Conservation (phyloP, 768 basidiomycete species). For the Boletellus emodensis region DNA sequence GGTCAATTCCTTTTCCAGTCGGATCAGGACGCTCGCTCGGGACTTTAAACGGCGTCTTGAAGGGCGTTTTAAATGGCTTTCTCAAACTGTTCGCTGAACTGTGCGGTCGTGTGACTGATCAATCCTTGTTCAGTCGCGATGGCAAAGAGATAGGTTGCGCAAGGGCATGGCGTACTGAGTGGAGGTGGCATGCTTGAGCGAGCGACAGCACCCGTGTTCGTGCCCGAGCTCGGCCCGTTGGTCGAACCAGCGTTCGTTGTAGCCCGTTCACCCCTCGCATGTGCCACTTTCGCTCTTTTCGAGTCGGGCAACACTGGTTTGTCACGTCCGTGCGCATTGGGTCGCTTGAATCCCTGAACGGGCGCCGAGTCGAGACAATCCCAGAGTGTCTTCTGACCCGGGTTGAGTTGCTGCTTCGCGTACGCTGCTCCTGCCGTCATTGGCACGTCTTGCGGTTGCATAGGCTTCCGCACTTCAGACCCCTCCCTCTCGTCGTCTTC, state of each 20-base stretch:
- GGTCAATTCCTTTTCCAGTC: neutral
- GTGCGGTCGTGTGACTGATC: slow-evolving; percentile 46
- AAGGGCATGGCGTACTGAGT: slow-evolving; percentile 16
- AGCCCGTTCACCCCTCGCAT: neutral
- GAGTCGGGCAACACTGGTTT: slow-evolving; percentile 9
- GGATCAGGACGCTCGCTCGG: slow-evolving; percentile 40
- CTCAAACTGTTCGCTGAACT: slow-evolving; percentile 37
- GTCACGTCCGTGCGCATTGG: slow-evolving; percentile 10
- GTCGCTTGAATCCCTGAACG: slow-evolving; percentile 25
- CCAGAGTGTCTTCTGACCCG: slow-evolving; percentile 21
- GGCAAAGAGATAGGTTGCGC: neutral
- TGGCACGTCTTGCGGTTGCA: slow-evolving; percentile 1
- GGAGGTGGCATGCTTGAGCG: slow-evolving; percentile 16
- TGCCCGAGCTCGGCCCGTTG: neutral
- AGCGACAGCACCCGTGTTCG: neutral
- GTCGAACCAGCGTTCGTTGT: neutral
- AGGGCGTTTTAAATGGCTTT: slow-evolving; percentile 41
- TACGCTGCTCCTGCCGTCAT: neutral
- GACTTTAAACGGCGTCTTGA: slow-evolving; percentile 39
- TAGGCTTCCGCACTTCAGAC: neutral
- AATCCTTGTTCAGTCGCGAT: neutral
- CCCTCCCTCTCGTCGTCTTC: slow-evolving; percentile 29
- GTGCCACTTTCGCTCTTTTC: slow-evolving; percentile 21
- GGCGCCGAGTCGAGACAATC: slow-evolving; percentile 17
- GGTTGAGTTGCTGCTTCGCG: neutral